Evolutionary conservation across 495 filamentous ascomycete species (phyloP), one percentile per base, ranked within the genome.

Genomic region (Penicillium lagena): DNA sequence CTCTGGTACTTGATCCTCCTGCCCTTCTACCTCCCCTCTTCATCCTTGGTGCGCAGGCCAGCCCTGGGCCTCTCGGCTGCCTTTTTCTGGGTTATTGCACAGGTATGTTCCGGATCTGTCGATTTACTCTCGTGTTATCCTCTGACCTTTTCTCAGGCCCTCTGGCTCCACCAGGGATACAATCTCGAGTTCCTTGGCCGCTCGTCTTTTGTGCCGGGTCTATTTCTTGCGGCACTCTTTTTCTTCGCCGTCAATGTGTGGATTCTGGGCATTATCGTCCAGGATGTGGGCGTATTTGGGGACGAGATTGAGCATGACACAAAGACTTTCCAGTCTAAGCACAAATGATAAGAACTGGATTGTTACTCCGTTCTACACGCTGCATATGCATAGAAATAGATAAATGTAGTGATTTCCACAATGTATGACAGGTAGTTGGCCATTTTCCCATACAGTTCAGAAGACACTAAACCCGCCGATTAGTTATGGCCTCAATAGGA

Each of bases 1-100:
- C 78, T 98, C 45, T 98, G 93, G 93, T 96, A 98, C 63, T 80
- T 95, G 51, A 78, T 96, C 45, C 82, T 98, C 46, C 76, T 97
- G 12, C 91, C 93, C 1, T 82, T 96, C 35, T 95, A 97, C 60
- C 80, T 98, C 0, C 89, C 93, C 0, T 66, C 62, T 7, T 95
- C 89, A 0, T 85, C 83, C 1, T 73, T 97, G 10, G 66, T 95
- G 1, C 59, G 51, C 2, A 67, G 64, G 7, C 79, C 77, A 1
- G 36, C 46, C 2, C 56, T 84, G 5, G 93, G 93, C 1, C 44
- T 90, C 0, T 50, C 65, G 0, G 85, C 84, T 1, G 61, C 83
- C 10, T 54, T 56, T 0, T 58, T 90, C 9, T 98, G 93, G 93
- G 66, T 95, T 7, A 47, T 73, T 2, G 76, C 78, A 27, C 82